Conservation (phyloP, 257 asterid genomes). For the Nicotiana tabacum region DNA sequence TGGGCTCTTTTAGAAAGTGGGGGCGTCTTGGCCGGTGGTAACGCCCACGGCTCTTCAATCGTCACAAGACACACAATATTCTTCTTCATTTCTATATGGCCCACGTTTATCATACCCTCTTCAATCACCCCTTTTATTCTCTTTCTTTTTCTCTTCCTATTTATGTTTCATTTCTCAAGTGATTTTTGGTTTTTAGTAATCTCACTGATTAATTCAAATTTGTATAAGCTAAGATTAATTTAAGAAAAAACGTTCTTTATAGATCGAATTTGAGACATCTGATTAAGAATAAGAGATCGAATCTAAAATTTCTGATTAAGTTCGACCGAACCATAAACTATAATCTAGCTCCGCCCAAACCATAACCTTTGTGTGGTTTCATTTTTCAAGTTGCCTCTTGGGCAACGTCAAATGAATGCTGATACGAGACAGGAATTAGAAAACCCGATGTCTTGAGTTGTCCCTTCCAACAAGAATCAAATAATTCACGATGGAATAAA, state of each 20-base stretch:
- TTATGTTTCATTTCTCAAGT: too few species aligned
- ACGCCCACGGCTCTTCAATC: constrained; percentile 5
- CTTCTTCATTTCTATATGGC: background rate
- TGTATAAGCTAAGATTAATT: too few species aligned
- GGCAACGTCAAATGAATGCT: too few species aligned
- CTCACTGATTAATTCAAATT: too few species aligned
- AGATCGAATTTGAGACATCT: too few species aligned
- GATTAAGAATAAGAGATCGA: too few species aligned
- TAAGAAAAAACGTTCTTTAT: too few species aligned
- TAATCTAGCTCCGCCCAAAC: too few species aligned
- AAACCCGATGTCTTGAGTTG: background rate
- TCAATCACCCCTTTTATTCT: background rate
- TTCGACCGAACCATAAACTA: too few species aligned
- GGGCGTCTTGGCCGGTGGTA: constrained; percentile 21
- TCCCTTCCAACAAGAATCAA: background rate
- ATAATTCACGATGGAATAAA: background rate
- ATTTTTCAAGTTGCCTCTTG: background rate
- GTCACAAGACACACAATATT: background rate
- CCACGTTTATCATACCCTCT: constrained; percentile 9
- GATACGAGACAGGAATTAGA: too few species aligned
- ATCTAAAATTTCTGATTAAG: too few species aligned
- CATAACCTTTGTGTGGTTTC: background rate
- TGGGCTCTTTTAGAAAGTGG: background rate
- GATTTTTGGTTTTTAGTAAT: too few species aligned
- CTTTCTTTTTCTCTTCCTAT: background rate